These are phyloP conservation scores for Bipolaris cookei DNA, from an alignment of 2,329 filamentous ascomycete species.

Conservation along the genomic window DNA sequence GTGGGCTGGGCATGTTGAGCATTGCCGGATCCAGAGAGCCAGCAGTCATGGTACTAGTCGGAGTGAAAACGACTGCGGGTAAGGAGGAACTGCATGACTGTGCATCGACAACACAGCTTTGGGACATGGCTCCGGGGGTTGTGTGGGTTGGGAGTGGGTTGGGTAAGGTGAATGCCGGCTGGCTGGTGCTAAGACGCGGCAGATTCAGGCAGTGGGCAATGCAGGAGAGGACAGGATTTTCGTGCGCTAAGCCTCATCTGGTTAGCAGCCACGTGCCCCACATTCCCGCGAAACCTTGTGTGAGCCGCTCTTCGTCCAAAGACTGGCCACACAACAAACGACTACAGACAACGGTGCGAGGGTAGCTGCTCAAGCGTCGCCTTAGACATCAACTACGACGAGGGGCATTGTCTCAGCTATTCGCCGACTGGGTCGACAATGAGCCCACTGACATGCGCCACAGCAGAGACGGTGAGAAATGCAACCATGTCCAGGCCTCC, in stretches of 20 bases:
- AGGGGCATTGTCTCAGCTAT: neutral
- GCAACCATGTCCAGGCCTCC: too few species aligned
- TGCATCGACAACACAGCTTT: neutral
- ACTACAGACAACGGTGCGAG: too few species aligned
- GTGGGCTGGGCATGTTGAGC: constrained; percentile 1
- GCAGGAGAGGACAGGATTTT: constrained; percentile 8
- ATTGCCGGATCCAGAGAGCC: constrained; percentile 1
- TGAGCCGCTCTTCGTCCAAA: neutral
- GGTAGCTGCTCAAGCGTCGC: neutral
- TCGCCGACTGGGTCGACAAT: too few species aligned
- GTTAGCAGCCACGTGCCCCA: constrained; percentile 6
- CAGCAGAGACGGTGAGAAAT: too few species aligned
- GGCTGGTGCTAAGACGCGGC: constrained; percentile 1
- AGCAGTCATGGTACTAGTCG: constrained; percentile 2
- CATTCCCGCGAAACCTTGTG: neutral
- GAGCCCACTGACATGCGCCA: too few species aligned
- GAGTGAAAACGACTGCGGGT: neutral
- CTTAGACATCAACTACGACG: neutral
- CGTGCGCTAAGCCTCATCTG: neutral
- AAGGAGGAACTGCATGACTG: constrained; percentile 3
- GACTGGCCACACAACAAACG: neutral
- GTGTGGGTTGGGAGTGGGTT: neutral
- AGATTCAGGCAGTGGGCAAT: constrained; percentile 1
- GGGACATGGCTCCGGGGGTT: neutral
- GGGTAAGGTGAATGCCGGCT: neutral